phyloP scores from a whole-genome alignment of 192 early-diverging fungal genomes.

The Coemansia sp. region DNA sequence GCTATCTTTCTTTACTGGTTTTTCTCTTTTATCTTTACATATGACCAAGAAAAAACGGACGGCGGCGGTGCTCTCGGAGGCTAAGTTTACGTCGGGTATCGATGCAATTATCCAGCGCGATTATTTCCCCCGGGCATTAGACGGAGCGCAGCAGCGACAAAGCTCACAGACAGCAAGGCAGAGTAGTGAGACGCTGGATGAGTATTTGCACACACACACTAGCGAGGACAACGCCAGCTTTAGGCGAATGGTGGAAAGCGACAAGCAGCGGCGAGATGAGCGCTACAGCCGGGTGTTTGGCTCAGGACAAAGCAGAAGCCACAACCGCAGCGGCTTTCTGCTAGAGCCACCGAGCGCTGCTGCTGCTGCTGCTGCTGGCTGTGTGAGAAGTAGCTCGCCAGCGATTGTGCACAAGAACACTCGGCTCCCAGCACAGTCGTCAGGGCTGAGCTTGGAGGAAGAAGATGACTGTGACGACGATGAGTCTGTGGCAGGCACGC shows the following conservation, averaged over 20 bases:
- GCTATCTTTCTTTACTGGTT: neutral
- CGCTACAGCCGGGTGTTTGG: neutral
- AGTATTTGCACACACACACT: constrained; percentile 29
- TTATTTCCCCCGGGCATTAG: constrained; percentile 25
- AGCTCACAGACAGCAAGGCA: neutral
- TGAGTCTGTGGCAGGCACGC: constrained; percentile 24
- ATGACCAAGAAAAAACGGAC: neutral
- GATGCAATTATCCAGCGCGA: constrained; percentile 39
- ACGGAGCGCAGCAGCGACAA: neutral
- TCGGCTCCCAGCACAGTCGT: constrained; percentile 9
- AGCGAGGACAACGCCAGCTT: constrained; percentile 50
- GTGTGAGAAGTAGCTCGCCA: no score
- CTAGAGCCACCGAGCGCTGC: neutral
- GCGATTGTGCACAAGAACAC: constrained; percentile 39
- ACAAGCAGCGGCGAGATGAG: constrained; percentile 15
- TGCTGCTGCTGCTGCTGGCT: neutral
- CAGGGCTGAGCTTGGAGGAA: neutral
- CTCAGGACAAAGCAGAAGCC: neutral
- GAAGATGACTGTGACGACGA: constrained; percentile 13
- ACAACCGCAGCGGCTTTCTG: neutral
- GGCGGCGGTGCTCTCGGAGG: constrained; percentile 26
- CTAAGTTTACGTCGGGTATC: constrained; percentile 23
- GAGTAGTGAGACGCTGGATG: constrained; percentile 16
- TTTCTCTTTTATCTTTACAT: neutral
- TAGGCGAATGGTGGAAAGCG: constrained; percentile 11